phyloP scores from a whole-genome alignment of 108 stramenopile species.

The Skeletonema grethae region DNA sequence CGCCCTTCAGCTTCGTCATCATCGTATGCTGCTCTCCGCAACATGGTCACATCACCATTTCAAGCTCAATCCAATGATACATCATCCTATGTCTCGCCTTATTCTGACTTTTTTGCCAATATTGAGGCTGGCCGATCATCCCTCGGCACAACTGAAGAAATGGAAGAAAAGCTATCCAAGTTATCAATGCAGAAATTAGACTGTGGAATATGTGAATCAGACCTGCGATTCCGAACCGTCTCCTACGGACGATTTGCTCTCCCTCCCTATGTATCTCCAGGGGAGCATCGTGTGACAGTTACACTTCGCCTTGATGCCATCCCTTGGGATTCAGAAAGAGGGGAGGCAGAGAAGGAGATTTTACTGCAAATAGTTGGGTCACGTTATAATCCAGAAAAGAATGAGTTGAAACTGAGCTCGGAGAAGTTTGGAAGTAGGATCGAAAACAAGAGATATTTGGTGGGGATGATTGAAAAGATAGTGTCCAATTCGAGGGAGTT shows the following conservation, averaged over 20 bases:
- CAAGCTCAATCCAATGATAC: conserved; percentile 22
- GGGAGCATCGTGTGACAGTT: conserved; percentile 75
- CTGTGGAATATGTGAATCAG: conserved; percentile 79
- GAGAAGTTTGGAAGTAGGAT: conserved; percentile 86
- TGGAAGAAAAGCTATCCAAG: conserved; percentile 43
- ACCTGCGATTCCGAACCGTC: conserved; percentile 65
- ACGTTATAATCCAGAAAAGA: conserved; percentile 55
- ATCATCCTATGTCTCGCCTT: conserved; percentile 62
- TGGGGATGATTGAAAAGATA: conserved; percentile 82
- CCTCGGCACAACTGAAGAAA: conserved; percentile 53
- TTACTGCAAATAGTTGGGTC: conserved; percentile 77
- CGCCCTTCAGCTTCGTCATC: conserved; percentile 3
- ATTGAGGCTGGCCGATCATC: conserved; percentile 63
- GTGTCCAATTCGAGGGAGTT: conserved; percentile 60
- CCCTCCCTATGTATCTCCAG: conserved; percentile 72
- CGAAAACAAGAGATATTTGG: conserved; percentile 86
- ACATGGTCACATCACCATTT: conserved; percentile 43
- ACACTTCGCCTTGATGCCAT: conserved; percentile 59
- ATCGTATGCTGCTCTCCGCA: conserved; percentile 42
- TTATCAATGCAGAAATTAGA: conserved; percentile 47
- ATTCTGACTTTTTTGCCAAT: conserved; percentile 65
- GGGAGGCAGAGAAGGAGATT: conserved; percentile 52
- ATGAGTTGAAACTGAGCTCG: conserved; percentile 62
- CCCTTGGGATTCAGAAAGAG: conserved; percentile 45
- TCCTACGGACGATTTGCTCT: conserved; percentile 69